Evolutionary conservation across 495 filamentous ascomycete species (phyloP).

Genomic region (Arthonia radiata): DNA sequence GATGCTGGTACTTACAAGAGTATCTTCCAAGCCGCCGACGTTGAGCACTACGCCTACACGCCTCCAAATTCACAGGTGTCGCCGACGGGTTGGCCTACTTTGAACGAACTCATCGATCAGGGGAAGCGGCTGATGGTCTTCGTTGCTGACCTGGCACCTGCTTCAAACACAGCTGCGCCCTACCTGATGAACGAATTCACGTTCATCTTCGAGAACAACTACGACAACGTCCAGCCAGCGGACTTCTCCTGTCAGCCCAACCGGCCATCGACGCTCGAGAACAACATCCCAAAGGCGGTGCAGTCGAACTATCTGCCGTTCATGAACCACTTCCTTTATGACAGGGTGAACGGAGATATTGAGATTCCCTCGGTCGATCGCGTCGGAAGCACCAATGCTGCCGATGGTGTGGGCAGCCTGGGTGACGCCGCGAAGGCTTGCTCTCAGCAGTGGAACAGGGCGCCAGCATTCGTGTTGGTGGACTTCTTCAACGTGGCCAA

Average conservation of each 20-base stretch:
- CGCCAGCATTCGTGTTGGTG: slow-evolving; percentile 11
- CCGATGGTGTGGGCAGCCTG: slow-evolving; percentile 8
- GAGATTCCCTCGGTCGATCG: slow-evolving; percentile 6
- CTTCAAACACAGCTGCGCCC: slow-evolving; percentile 7
- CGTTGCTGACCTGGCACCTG: slow-evolving; percentile 7
- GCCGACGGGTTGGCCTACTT: slow-evolving; percentile 13
- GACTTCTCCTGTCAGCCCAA: slow-evolving; percentile 12
- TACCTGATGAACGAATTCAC: slow-evolving; percentile 17
- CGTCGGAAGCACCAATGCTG: slow-evolving; percentile 6
- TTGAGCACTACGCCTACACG: slow-evolving; percentile 10
- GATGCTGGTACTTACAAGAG: slow-evolving; percentile 6
- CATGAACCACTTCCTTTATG: slow-evolving; percentile 17
- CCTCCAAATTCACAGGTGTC: slow-evolving; percentile 4
- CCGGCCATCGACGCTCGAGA: slow-evolving; percentile 8
- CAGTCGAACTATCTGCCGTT: slow-evolving; percentile 12
- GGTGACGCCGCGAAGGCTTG: slow-evolving; percentile 7
- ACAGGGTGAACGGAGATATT: slow-evolving; percentile 7
- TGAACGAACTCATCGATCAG: slow-evolving; percentile 10
- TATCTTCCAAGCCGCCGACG: slow-evolving; percentile 10
- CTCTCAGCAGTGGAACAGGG: slow-evolving; percentile 8
- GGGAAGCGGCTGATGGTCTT: slow-evolving; percentile 15
- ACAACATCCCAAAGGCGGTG: slow-evolving; percentile 5
- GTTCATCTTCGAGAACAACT: slow-evolving; percentile 16
- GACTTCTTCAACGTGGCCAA: slow-evolving; percentile 16
- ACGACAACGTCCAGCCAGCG: slow-evolving; percentile 9